phyloP scores from a whole-genome alignment of 2,329 filamentous ascomycete genomes.

The Epichloe baconii region DNA sequence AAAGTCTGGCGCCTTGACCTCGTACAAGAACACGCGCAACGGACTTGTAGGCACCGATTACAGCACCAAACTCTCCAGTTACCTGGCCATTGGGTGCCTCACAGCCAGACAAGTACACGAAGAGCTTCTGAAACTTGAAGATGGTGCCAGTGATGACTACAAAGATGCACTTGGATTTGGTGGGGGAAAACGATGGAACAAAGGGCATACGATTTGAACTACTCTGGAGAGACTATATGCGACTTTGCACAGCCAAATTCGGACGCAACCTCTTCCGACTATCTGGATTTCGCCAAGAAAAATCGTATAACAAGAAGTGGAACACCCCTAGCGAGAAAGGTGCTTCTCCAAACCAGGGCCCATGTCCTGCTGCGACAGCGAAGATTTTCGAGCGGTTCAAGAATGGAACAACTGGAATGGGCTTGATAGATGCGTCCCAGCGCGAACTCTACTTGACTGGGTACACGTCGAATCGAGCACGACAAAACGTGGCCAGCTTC shows the following conservation, averaged over 20 bases:
- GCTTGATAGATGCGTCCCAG: constrained; percentile 65
- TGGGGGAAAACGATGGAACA: constrained; percentile 60
- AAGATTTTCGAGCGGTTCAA: constrained; percentile 45
- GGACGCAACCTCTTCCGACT: constrained; percentile 49
- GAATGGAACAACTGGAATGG: constrained; percentile 58
- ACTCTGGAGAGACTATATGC: constrained; percentile 72
- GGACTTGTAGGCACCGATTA: constrained; percentile 57
- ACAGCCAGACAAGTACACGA: constrained; percentile 61
- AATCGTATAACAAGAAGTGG: constrained; percentile 33
- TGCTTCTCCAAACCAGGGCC: constrained; percentile 23
- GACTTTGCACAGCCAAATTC: constrained; percentile 61
- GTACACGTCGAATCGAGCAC: constrained; percentile 63
- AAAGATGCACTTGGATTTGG: constrained; percentile 43
- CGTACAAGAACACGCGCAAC: constrained; percentile 60
- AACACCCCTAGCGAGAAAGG: constrained; percentile 26
- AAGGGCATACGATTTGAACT: constrained; percentile 58
- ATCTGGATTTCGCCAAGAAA: constrained; percentile 45
- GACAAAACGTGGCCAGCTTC: constrained; percentile 67
- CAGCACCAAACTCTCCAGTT: constrained; percentile 65
- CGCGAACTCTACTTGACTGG: constrained; percentile 63
- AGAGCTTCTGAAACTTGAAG: constrained; percentile 54
- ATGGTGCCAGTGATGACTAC: constrained; percentile 36
- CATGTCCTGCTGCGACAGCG: constrained; percentile 29
- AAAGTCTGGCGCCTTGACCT: constrained; percentile 42
- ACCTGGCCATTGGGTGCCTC: constrained; percentile 57